Evolutionary conservation across 108 stramenopile species (phyloP).

Genomic region (Pinguiococcus pyrenoidosus): DNA sequence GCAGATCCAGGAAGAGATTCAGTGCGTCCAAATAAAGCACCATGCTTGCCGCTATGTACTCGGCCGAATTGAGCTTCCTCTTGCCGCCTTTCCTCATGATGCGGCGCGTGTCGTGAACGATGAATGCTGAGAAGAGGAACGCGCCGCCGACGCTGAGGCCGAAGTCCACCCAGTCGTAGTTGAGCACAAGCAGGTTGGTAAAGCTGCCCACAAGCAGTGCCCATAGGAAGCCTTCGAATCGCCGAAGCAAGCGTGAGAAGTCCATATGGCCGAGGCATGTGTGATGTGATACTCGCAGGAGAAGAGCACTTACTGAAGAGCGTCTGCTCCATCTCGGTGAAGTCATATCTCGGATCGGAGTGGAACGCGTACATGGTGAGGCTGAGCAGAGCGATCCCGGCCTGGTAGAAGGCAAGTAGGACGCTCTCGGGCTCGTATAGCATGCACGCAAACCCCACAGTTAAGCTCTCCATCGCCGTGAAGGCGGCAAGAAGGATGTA

Average conservation of each 20-base stretch:
- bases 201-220: slow-evolving; percentile 13
- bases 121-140: slow-evolving; percentile 53
- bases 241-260: neutral
- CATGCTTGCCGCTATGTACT: slow-evolving; percentile 79
- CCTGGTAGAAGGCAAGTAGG: no score
- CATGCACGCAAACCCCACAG: no score
- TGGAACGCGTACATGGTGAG: slow-evolving; percentile 59
- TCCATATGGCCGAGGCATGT: neutral
- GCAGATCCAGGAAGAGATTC: slow-evolving; percentile 73
- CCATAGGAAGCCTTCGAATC: slow-evolving; percentile 29
- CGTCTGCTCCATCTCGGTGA: slow-evolving; percentile 62
- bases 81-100: slow-evolving; percentile 54
- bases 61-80: slow-evolving; percentile 69
- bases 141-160: slow-evolving; percentile 42
- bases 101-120: slow-evolving; percentile 47
- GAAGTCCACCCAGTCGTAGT: no score
- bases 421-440: no score
- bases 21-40: slow-evolving; percentile 71
- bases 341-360: slow-evolving; percentile 72
- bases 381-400: slow-evolving; percentile 49
- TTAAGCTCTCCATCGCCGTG: no score
- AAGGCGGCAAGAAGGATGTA: no score
- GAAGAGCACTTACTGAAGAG: slow-evolving; percentile 13
- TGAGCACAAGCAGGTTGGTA: no score
- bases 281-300: no score